phyloP scores from a whole-genome alignment of 1,284 basidiomycete genomes.

The Puccinia triticina region DNA sequence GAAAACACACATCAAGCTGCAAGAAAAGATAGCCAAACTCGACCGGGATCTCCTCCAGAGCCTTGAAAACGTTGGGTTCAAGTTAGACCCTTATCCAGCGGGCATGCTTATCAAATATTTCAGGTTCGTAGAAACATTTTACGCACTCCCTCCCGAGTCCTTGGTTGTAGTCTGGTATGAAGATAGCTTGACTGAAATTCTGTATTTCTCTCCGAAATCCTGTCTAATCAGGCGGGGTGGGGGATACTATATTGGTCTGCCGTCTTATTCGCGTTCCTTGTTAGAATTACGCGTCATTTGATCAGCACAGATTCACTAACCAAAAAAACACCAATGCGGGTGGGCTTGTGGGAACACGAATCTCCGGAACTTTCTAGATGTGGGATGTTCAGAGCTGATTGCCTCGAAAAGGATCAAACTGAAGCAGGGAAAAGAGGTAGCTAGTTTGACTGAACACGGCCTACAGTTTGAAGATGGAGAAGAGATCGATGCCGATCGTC shows the following conservation, averaged over 20 bases:
- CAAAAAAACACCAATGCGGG: too few relatives aligned
- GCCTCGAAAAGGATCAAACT: conserved; percentile 70
- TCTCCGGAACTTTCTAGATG: conserved; percentile 59
- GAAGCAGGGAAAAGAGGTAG: conserved; percentile 60
- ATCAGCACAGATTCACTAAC: conserved; percentile 56
- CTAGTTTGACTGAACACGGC: conserved; percentile 46
- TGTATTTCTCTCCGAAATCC: conserved; percentile 8
- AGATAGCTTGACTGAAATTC: not conserved
- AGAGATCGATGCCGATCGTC: conserved; percentile 51
- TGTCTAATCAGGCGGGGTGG: conserved; percentile 62
- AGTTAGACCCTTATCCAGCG: conserved; percentile 66
- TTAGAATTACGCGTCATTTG: not conserved
- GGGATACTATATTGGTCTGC: conserved; percentile 64
- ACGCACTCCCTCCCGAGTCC: too few relatives aligned
- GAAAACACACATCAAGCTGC: conserved; percentile 53
- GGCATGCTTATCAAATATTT: conserved; percentile 63
- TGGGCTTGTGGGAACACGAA: not conserved
- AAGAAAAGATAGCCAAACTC: conserved; percentile 31
- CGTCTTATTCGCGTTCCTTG: conserved; percentile 14
- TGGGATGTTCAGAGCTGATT: conserved; percentile 70
- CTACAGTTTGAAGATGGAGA: conserved; percentile 52
- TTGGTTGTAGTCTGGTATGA: too few relatives aligned
- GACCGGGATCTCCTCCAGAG: conserved; percentile 66
- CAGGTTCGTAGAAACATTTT: conserved; percentile 11
- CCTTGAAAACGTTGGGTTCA: conserved; percentile 68